Evolutionary conservation across 2,329 filamentous ascomycete species (phyloP), one percentile per base, ranked within the genome.

Genomic region (Ceratocystiopsis minuta): DNA sequence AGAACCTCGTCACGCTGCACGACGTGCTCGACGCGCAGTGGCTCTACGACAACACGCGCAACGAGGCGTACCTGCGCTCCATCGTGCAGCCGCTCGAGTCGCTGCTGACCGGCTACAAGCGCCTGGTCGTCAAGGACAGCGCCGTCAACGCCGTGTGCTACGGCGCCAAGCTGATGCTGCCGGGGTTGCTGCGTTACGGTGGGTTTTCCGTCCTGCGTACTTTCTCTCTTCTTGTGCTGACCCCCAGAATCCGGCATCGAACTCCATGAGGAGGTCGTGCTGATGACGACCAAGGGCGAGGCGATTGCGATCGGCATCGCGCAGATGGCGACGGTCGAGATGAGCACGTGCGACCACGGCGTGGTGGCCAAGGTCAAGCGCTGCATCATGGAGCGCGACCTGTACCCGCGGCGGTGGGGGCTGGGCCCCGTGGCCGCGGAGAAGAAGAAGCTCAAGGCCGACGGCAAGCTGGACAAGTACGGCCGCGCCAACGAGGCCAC

Each of bases 361-460:
- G 86, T 95, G 45, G 88, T 96, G 45, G 90, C 90, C 53, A 96
- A 95, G 72, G 85, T 98, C 60, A 98, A 98, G 79, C 80, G 90
- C 55, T 94, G 87, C 64, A 98, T 98, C 63, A 98, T 98, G 90
- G 90, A 98, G 72, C 83, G 90, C 54, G 90, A 96, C 60, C 72
- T 96, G 45, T 98, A 98, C 72, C 90, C 90, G 49, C 75, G 86
- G 60, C 72, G 88, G 69, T 98, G 90, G 90, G 90, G 90, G 51
- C 75, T 96, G 57, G 90, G 90, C 48, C 88, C 90, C 41, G 79
- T 88, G 46, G 90, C 90, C 39, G 66, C 80, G 39, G 86, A 96
- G 72, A 98, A 98, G 78, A 98, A 98, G 81, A 95, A 96, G 76
- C 78, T 98, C 70, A 96, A 96, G 77, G 84, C 87, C 41, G 82